Evolutionary conservation across 768 basidiomycete genomes (phyloP).

Genomic region (Tulasnella calospora): DNA sequence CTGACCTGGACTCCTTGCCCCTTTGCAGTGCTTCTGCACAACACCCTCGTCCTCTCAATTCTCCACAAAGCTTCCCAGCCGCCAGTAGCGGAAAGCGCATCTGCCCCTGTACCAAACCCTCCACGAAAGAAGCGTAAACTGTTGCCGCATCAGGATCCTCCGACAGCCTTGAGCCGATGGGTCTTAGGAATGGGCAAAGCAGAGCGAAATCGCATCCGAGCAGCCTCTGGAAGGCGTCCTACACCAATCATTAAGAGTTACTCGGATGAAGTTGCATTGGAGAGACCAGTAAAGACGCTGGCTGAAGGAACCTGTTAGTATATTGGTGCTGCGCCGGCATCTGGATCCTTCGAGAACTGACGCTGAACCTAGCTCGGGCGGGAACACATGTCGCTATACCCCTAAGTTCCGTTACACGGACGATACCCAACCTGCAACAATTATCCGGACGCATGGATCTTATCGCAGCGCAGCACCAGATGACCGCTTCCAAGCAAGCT

Average conservation of each 20-base stretch:
- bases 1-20: neutral
- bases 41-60: slow-evolving; percentile 23
- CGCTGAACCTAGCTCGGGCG: slow-evolving; percentile 15
- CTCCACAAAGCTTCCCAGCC: slow-evolving; percentile 19
- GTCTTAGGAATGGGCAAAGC: slow-evolving; percentile 27
- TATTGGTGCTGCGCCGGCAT: neutral
- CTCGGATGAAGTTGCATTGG: neutral
- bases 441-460: slow-evolving; percentile 21
- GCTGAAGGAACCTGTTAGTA: slow-evolving; percentile 27
- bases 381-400: slow-evolving; percentile 23
- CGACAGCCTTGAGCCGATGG: slow-evolving; percentile 24
- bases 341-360: neutral
- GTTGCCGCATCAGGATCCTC: slow-evolving; percentile 28
- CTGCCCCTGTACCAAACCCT: slow-evolving; percentile 5
- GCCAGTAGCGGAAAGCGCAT: neutral
- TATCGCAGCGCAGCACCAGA: slow-evolving; percentile 27
- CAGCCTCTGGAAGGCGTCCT: neutral
- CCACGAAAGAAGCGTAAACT: slow-evolving; percentile 27
- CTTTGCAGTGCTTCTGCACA: slow-evolving; percentile 25
- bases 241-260: slow-evolving; percentile 15
- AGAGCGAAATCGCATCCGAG: neutral
- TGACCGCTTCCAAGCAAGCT: slow-evolving; percentile 26
- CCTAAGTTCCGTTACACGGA: slow-evolving; percentile 20
- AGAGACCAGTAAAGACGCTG: slow-evolving; percentile 21
- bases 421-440: slow-evolving; percentile 26